Base-by-base conservation (phyloP, 2,329 filamentous ascomycete genomes). In the Alternaria panax region DNA sequence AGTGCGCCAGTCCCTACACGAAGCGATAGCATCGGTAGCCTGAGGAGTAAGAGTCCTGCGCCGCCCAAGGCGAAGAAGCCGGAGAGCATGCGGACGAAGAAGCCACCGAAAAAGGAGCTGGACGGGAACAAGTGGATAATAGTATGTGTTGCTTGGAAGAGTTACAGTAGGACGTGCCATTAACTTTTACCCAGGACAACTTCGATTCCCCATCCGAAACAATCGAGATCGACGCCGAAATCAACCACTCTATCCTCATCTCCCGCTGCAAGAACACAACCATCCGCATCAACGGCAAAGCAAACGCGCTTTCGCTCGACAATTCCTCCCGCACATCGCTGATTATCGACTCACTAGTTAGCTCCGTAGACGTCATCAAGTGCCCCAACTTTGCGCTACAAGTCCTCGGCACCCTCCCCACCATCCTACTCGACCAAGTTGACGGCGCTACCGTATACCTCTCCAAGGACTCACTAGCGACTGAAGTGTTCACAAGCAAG, bases 261-360 rank as follows among this genome's bases (percentile, higher is more conserved):
- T 92, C 90, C 73, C 90, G 91, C 69, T 98, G 94, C 85, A 93
- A 88, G 80, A 95, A 95, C 80, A 91, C 91, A 5, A 96, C 93
- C 24, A 86, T 99, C 72, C 91, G 96, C 69, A 83, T 99, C 74
- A 90, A 88, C 74, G 93, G 92, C 80, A 99, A 99, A 81, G 93
- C 92, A 58, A 99, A 99, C 76, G 93, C 95, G n/a, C 91, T 99
- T 63, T 94, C 93, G 5, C 86, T 98, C 68, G 95, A 98, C 81
- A 97, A 97, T 81, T 94, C 90, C 56, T 87, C 85, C 46, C 90
- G 92, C 50, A 84, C 96, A 18, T 96, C 92, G 27, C 86, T 99
- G 53, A 88, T 98, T 51, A 86, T 98, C 54, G 94, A 98, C 71
- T 92, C 89, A 1, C 88, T 98, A 11, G 92, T 98, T 47, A 96